Evolutionary conservation across 371 early-diverging fungal genomes (phyloP).

Genomic region (Entomophthora muscae): DNA sequence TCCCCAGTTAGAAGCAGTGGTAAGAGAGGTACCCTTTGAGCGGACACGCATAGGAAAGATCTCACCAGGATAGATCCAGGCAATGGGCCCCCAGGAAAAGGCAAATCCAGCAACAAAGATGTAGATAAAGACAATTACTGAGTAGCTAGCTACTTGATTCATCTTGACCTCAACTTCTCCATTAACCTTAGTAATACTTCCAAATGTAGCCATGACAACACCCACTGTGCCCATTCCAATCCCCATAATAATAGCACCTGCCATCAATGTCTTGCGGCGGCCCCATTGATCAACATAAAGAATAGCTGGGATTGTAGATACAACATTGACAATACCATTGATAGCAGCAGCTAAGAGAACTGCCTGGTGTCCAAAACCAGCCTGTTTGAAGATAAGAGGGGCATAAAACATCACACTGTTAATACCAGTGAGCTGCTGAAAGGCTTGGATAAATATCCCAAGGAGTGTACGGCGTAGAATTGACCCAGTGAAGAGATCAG

Average conservation of each 20-base stretch:
- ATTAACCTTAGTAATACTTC: constrained; percentile 15
- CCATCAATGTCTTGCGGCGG: constrained; percentile 38
- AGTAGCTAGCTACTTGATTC: constrained; percentile 24
- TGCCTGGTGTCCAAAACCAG: constrained; percentile 30
- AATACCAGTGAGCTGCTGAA: too few relatives aligned
- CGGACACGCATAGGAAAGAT: too few relatives aligned
- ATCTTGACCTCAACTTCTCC: constrained; percentile 17
- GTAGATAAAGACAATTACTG: constrained; percentile 45
- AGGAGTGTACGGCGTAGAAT: constrained; percentile 38
- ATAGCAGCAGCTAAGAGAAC: constrained; percentile 44
- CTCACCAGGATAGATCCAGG: too few relatives aligned
- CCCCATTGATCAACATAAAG: too few relatives aligned
- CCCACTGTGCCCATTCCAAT: constrained; percentile 24
- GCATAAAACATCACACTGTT: constrained; percentile 56
- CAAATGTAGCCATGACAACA: constrained; percentile 22
- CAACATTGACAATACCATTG: too few relatives aligned
- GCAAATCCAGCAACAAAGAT: constrained; percentile 58
- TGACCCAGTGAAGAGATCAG: constrained; percentile 38
- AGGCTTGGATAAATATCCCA: constrained; percentile 43
- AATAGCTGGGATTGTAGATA: too few relatives aligned
- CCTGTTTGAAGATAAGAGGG: constrained; percentile 40
- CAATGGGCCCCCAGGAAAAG: too few relatives aligned
- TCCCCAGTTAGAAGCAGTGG: constrained; percentile 81
- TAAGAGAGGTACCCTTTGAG: too few relatives aligned
- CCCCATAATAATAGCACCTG: constrained; percentile 33